phyloP scores from a whole-genome alignment of 352 stramenopile genomes.

The Globisporangium barbulae region DNA sequence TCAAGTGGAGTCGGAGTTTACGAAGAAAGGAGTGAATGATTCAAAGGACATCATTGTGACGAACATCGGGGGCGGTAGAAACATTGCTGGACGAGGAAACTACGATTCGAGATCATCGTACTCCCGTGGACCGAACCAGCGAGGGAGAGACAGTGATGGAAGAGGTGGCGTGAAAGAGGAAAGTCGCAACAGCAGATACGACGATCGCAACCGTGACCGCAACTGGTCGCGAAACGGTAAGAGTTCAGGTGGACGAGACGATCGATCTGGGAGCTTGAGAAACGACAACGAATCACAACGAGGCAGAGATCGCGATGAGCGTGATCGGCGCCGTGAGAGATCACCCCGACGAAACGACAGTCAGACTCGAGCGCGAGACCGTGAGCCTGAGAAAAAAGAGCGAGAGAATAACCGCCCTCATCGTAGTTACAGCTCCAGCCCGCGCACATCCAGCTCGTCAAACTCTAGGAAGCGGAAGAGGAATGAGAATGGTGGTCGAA shows the following conservation, averaged over 20 bases:
- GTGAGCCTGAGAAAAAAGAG: constrained; percentile 24
- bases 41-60: constrained; percentile 44
- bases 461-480: constrained; percentile 41
- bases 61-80: constrained; percentile 22
- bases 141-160: constrained; percentile 15
- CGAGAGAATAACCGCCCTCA: constrained; percentile 27
- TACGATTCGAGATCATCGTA: constrained; percentile 5
- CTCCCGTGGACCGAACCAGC: constrained; percentile 15
- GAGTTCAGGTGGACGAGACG: constrained; percentile 13
- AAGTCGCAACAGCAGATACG: constrained; percentile 18
- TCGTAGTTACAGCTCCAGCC: constrained; percentile 36
- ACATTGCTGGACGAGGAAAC: constrained; percentile 1
- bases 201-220: constrained; percentile 22
- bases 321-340: constrained; percentile 14
- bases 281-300: constrained; percentile 12
- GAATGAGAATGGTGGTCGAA: constrained; percentile 28
- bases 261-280: constrained; percentile 15
- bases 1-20: constrained; percentile 57
- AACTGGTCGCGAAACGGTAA: constrained; percentile 14
- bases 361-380: constrained; percentile 27
- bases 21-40: constrained; percentile 63
- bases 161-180: constrained; percentile 16
- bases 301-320: constrained; percentile 12
- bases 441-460: constrained; percentile 23
- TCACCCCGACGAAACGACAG: constrained; percentile 14